These are phyloP conservation scores for Candida nemodendra DNA, from an alignment of 805 yeast species.

Conservation along the genomic window DNA sequence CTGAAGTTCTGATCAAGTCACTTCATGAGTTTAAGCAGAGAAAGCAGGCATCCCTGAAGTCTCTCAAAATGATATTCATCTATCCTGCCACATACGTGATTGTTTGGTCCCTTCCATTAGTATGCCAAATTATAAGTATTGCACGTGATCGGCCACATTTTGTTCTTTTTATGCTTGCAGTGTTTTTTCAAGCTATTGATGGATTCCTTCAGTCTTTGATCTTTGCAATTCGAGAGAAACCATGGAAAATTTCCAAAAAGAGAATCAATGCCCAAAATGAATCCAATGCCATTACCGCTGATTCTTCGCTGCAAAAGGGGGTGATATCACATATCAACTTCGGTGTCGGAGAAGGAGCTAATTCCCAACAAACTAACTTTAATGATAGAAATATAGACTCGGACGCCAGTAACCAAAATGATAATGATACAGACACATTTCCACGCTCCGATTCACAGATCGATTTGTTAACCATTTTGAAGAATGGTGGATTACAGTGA, in stretches of 20 bases:
- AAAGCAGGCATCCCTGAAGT: slow-evolving; percentile 16
- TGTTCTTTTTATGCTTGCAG: slow-evolving; percentile 8
- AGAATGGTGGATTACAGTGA: slow-evolving; percentile 1
- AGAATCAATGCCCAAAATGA: background rate
- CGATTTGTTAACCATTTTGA: slow-evolving; percentile 3
- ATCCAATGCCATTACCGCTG: background rate
- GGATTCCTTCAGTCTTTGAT: slow-evolving; percentile 19
- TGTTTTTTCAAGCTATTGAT: slow-evolving; percentile 19
- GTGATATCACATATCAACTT: no score
- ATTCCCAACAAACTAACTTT: background rate
- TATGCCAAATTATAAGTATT: slow-evolving; percentile 16
- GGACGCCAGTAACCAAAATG: background rate
- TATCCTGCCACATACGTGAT: slow-evolving; percentile 19
- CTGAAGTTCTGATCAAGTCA: slow-evolving; percentile 13
- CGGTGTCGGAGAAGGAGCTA: background rate
- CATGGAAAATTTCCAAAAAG: slow-evolving; percentile 17
- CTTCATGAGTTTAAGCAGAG: slow-evolving; percentile 19
- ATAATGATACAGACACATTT: background rate
- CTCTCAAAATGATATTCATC: slow-evolving; percentile 17
- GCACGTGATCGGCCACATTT: slow-evolving; percentile 5
- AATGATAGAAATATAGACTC: background rate
- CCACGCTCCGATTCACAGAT: background rate
- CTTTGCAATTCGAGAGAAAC: slow-evolving; percentile 20
- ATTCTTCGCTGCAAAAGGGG: background rate
- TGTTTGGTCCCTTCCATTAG: slow-evolving; percentile 18